Evolutionary conservation across 2,329 filamentous ascomycete genomes (phyloP), one percentile per base, ranked within the genome.

Genomic region (Aspergillus sp.): DNA sequence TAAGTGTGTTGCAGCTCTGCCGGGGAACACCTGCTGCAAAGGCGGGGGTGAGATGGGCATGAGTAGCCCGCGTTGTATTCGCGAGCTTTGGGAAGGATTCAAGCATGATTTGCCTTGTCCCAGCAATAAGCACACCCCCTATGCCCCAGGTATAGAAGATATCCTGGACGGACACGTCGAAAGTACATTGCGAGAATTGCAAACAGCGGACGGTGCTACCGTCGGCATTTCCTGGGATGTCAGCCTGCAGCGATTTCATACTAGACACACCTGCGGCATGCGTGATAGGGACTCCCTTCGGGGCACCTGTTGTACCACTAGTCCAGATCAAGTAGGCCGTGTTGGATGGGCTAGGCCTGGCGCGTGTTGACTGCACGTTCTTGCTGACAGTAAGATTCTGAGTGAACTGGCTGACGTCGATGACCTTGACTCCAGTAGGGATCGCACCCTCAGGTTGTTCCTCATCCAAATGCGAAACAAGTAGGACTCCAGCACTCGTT

Each of bases 251-350:
- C 17, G 75, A 70, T 15, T 63, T 68, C 69, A 77, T 75, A 56
- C 72, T 70, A 3, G 67, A 66, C 2, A 73, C 68, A 2, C 68
- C 75, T 19, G 75, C 71, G n/a, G 56, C 61, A 57, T 76, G 73
- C 5, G 61, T 68, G 24, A 77, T 73, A 1, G 71, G 70, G 6
- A 77, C 74, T 20, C 73, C 74, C 54, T 77, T 77, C 1, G 75
- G 74, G 17, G 68, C 65, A 8, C 74, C 72, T 9, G 72, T 74
- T 8, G 71, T 74, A 3, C 73, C 72, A 56, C 68, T 72, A 5
- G 71, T 77, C 70, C 71, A 77, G 33, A 79, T 75, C n/a, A 78
- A 59, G 54, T 76, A 76, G 2, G 70, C 71, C 44, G 67, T 68
- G 52, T 49, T 62, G 34, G 61, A 49, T 20, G 64, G 54, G 42